phyloP scores from a whole-genome alignment of 495 filamentous ascomycete genomes.

The Podospora pseudocomata region DNA sequence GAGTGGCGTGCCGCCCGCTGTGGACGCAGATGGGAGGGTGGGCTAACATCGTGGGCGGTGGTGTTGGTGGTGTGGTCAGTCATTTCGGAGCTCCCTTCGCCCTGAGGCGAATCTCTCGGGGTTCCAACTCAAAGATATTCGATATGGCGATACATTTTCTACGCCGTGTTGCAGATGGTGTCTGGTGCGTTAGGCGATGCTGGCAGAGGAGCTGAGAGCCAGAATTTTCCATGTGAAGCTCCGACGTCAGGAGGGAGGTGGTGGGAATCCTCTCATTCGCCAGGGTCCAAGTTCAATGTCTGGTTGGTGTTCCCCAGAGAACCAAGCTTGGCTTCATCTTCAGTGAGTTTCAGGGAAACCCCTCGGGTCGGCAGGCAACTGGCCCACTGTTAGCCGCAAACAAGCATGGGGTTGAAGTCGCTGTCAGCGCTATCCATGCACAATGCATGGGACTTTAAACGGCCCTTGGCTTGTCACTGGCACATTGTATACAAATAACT shows the following conservation, averaged over 20 bases:
- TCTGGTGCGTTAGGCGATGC: neutral
- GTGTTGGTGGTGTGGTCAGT: slow-evolving; percentile 22
- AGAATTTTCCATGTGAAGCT: slow-evolving; percentile 5
- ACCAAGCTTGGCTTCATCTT: neutral
- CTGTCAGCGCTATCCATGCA: slow-evolving; percentile 6
- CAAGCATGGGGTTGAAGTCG: neutral
- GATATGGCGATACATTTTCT: slow-evolving; percentile 5
- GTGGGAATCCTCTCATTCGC: neutral
- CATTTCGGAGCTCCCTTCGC: slow-evolving; percentile 16
- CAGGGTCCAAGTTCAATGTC: neutral
- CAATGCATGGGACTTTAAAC: neutral
- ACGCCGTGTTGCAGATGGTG: neutral
- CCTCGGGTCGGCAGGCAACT: slow-evolving; percentile 14
- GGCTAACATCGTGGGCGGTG: slow-evolving; percentile 27
- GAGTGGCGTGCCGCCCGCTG: slow-evolving; percentile 24
- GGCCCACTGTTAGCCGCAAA: slow-evolving; percentile 20
- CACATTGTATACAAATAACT: no score
- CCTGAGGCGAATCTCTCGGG: slow-evolving; percentile 1
- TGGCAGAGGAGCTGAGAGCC: neutral
- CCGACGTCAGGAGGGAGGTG: slow-evolving; percentile 4
- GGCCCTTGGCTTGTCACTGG: neutral
- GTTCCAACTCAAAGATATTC: slow-evolving; percentile 8
- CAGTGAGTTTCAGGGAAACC: neutral
- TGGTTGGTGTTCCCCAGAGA: slow-evolving; percentile 8
- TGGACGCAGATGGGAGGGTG: slow-evolving; percentile 21